A percentile compares a stretch with the other conserved stretches of the same genome.
These are phyloP conservation scores for Candida pseudoglaebosa DNA, from an alignment of 805 yeast species.

Conservation along the genomic window DNA sequence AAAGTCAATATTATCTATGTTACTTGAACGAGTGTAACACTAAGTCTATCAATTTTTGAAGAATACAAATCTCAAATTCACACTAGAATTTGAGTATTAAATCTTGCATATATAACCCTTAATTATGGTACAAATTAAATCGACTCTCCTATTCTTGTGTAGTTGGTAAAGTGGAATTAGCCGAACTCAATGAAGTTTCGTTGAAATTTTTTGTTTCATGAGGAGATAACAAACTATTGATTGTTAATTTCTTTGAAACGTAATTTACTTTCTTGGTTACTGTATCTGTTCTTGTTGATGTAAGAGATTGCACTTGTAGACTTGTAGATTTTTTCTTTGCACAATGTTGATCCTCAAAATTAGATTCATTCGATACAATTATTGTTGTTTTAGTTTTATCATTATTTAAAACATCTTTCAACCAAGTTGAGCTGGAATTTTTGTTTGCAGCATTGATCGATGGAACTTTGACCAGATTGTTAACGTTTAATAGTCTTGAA, in stretches of 20 bases:
- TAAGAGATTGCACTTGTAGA: background rate
- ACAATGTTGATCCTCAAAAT: background rate
- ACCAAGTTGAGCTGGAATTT: constrained; percentile 14
- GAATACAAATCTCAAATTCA: too few relatives aligned
- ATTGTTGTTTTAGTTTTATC: constrained; percentile 8
- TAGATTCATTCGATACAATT: background rate
- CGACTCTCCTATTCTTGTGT: constrained; percentile 4
- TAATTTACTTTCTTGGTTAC: background rate
- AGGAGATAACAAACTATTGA: constrained; percentile 28
- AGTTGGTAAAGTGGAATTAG: background rate
- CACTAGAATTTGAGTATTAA: too few relatives aligned
- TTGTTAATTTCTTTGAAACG: constrained; percentile 25
- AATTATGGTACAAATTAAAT: background rate
- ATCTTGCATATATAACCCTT: background rate
- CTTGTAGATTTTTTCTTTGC: background rate
- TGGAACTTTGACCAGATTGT: constrained; percentile 3
- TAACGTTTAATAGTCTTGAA: constrained; percentile 1
- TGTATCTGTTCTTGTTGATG: constrained; percentile 2
- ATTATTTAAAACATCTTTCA: constrained; percentile 26
- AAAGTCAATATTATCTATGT: too few relatives aligned
- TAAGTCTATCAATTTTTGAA: too few relatives aligned
- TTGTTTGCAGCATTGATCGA: constrained; percentile 2
- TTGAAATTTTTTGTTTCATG: constrained; percentile 13
- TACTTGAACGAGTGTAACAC: too few relatives aligned
- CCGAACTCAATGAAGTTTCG: background rate